phyloP scores from a whole-genome alignment of 1,284 basidiomycete species.

The Athelia sp. region DNA sequence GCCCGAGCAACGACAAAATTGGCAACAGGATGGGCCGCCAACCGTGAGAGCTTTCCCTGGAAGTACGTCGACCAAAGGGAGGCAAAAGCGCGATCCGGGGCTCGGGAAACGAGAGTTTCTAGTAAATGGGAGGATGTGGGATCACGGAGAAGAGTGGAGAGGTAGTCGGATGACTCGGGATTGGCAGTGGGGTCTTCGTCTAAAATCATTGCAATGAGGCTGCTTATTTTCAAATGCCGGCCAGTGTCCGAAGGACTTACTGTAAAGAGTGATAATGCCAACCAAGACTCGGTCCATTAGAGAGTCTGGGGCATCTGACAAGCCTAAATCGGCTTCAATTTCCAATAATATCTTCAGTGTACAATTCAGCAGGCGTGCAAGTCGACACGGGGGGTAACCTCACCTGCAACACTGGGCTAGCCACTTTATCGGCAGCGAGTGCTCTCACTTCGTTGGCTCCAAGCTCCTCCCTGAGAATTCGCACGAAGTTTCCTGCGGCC shows the following conservation, averaged over 20 bases:
- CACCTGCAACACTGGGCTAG: conserved; percentile 79
- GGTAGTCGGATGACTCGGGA: conserved; percentile 62
- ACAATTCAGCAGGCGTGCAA: not conserved
- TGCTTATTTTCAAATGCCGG: no score
- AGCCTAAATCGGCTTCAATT: conserved; percentile 65
- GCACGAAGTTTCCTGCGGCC: conserved; percentile 50
- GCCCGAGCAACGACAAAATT: conserved; percentile 88
- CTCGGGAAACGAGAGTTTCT: conserved; percentile 67
- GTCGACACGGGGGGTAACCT: conserved; percentile 11
- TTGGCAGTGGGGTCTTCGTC: conserved; percentile 30
- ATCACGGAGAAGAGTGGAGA: conserved; percentile 77
- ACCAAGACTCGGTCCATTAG: conserved; percentile 80
- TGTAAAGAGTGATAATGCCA: conserved; percentile 67
- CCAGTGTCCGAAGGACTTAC: conserved; percentile 34
- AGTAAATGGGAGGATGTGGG: conserved; percentile 84
- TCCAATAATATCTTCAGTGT: conserved; percentile 66
- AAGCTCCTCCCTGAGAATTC: conserved; percentile 47
- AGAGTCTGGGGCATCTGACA: conserved; percentile 58
- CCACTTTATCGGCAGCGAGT: conserved; percentile 77
- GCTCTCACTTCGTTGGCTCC: conserved; percentile 76
- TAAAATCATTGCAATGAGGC: conserved; percentile 9
- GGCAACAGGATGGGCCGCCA: conserved; percentile 82
- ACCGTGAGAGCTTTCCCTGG: conserved; percentile 58
- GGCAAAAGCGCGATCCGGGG: conserved; percentile 59
- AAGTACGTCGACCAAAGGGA: conserved; percentile 79